Percentiles rank a stretch among this genome's conserved stretches.
These are phyloP conservation scores for Excoecaria agallocha DNA, from an alignment of 345 rosid species.

Conservation along the genomic window DNA sequence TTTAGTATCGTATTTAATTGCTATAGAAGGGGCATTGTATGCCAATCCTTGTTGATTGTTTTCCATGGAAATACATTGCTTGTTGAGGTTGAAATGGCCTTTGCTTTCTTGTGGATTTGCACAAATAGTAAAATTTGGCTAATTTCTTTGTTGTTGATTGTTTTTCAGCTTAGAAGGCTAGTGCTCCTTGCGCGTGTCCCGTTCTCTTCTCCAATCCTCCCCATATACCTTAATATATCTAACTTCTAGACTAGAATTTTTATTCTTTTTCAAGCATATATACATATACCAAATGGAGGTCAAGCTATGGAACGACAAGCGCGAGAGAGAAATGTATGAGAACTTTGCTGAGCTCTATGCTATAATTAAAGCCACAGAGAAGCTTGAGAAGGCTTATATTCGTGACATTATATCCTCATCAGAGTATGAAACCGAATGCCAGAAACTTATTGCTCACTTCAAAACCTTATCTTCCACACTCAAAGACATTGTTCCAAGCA, in stretches of 20 bases:
- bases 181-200: slow-evolving; percentile 92
- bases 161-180: slow-evolving; percentile 41
- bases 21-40: neutral
- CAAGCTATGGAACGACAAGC: slow-evolving; percentile 94
- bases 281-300: slow-evolving; percentile 60
- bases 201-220: slow-evolving; percentile 80
- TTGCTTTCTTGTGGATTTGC: slow-evolving; percentile 12
- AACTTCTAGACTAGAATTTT: neutral
- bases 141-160: neutral
- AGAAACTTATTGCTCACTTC: slow-evolving; percentile 86
- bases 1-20: neutral
- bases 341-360: slow-evolving; percentile 95
- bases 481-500: slow-evolving; percentile 74
- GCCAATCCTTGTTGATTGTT: neutral
- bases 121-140: slow-evolving; percentile 1
- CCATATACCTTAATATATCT: slow-evolving; percentile 5
- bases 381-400: slow-evolving; percentile 89
- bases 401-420: slow-evolving; percentile 75
- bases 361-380: slow-evolving; percentile 91
- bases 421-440: slow-evolving; percentile 83
- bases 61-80: neutral
- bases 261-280: neutral
- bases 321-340: slow-evolving; percentile 95
- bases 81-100: neutral
- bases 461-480: slow-evolving; percentile 75